These are phyloP conservation scores for Solioccasus polychromus DNA, from an alignment of 768 basidiomycete species.

Conservation along the genomic window DNA sequence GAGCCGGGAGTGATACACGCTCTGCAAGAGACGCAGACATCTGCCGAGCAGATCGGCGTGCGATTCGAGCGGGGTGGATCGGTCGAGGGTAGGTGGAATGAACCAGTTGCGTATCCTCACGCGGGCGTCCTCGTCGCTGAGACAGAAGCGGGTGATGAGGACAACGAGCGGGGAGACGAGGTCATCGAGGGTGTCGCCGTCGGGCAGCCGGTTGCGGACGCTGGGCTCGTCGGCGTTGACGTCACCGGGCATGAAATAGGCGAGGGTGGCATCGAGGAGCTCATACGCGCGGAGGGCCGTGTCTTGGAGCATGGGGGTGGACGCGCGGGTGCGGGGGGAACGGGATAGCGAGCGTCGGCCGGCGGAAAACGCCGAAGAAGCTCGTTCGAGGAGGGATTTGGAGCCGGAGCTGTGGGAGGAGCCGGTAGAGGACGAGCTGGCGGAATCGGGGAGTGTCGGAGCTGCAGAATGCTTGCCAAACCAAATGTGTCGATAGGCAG, in stretches of 20 bases:
- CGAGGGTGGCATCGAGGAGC: conserved; percentile 57
- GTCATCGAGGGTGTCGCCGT: conserved; percentile 69
- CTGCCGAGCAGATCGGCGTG: conserved; percentile 75
- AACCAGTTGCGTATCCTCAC: conserved; percentile 61
- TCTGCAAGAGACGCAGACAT: conserved; percentile 71
- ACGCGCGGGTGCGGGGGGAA: conserved; percentile 41
- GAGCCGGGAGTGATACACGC: conserved; percentile 68
- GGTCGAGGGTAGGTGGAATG: conserved; percentile 77
- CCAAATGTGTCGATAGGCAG: conserved; percentile 59
- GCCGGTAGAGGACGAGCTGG: conserved; percentile 30
- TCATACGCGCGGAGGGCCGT: conserved; percentile 64
- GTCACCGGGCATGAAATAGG: conserved; percentile 64
- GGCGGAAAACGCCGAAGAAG: conserved; percentile 27
- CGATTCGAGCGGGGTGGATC: conserved; percentile 69
- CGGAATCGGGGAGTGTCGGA: conserved; percentile 35
- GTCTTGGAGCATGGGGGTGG: conserved; percentile 36
- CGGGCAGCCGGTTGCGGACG: conserved; percentile 44
- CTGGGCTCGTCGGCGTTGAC: conserved; percentile 61
- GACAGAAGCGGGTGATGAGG: conserved; percentile 68
- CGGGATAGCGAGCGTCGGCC: conserved; percentile 39
- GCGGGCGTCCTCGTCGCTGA: conserved; percentile 58
- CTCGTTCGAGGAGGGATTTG: conserved; percentile 27
- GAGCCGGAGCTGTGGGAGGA: conserved; percentile 13
- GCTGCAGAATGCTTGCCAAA: conserved; percentile 45
- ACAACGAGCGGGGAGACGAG: conserved; percentile 72